Evolutionary conservation across 108 stramenopile species (phyloP).

Genomic region (Stephanodiscus minutulus): DNA sequence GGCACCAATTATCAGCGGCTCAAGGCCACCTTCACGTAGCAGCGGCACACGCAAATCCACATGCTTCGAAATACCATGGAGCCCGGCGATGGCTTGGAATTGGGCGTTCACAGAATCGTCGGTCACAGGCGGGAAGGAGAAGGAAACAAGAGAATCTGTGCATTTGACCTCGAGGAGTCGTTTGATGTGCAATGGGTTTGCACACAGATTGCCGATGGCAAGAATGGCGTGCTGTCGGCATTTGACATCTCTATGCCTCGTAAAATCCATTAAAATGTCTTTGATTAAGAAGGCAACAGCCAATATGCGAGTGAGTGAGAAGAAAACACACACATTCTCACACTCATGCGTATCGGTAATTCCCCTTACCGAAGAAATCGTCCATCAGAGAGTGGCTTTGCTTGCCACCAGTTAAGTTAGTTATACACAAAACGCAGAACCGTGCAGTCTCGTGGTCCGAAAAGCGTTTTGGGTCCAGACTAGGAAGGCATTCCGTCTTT

Average conservation of each 20-base stretch:
- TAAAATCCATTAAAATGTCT: constrained; percentile 67
- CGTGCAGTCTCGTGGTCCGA: constrained; percentile 78
- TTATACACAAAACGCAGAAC: constrained; percentile 69
- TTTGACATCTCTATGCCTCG: constrained; percentile 72
- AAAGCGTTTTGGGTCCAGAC: constrained; percentile 70
- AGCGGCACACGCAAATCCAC: constrained; percentile 63
- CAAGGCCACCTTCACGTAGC: constrained; percentile 74
- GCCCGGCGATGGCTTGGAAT: constrained; percentile 88
- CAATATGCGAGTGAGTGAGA: background rate
- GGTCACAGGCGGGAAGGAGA: constrained; percentile 71
- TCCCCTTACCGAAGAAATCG: constrained; percentile 46
- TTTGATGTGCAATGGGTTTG: constrained; percentile 64
- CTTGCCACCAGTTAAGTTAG: constrained; percentile 64
- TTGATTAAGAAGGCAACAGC: background rate
- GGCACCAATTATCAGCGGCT: constrained; percentile 75
- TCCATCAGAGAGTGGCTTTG: constrained; percentile 57
- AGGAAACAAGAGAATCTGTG: constrained; percentile 69
- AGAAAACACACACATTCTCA: background rate
- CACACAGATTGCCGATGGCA: constrained; percentile 79
- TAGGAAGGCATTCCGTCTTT: constrained; percentile 48
- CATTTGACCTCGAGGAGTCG: constrained; percentile 55
- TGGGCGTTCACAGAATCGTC: constrained; percentile 71
- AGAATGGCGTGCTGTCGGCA: constrained; percentile 82
- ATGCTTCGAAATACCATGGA: constrained; percentile 76
- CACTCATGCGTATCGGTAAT: no score